phyloP scores from a whole-genome alignment of 768 basidiomycete genomes.

The Dendrothele bispora region DNA sequence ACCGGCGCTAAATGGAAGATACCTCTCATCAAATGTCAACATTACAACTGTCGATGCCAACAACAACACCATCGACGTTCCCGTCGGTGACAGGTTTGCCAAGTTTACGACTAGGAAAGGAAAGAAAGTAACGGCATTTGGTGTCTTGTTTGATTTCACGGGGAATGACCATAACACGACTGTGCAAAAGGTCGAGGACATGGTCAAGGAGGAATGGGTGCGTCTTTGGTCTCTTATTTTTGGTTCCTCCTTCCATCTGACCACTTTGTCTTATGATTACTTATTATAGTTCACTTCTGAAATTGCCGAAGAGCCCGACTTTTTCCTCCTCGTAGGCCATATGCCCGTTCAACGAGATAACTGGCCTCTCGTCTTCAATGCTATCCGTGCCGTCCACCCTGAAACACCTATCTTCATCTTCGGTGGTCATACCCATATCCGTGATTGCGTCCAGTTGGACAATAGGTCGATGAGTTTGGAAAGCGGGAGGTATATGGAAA shows the following conservation, averaged over 20 bases:
- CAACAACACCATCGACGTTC: conserved; percentile 33
- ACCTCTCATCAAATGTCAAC: conserved; percentile 84
- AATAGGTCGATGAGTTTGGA: conserved; percentile 77
- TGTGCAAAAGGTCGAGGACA: conserved; percentile 68
- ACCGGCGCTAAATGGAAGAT: conserved; percentile 65
- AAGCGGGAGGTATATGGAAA: conserved; percentile 92
- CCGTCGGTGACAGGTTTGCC: conserved; percentile 30
- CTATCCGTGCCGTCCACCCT: conserved; percentile 71
- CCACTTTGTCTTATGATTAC: neutral
- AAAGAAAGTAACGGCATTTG: conserved; percentile 74
- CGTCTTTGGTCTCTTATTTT: too few relatives aligned
- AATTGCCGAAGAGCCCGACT: conserved; percentile 77
- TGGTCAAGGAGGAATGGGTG: conserved; percentile 83
- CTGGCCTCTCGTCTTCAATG: conserved; percentile 72
- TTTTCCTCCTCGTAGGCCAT: conserved; percentile 79
- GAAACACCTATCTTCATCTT: conserved; percentile 81
- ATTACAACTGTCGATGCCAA: conserved; percentile 61
- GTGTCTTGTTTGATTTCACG: conserved; percentile 76
- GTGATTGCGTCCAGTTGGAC: conserved; percentile 79
- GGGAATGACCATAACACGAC: conserved; percentile 71
- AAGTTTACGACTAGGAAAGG: conserved; percentile 40
- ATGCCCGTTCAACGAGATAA: conserved; percentile 78
- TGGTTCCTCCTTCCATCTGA: neutral
- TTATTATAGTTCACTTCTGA: conserved; percentile 66
- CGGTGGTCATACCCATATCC: conserved; percentile 80